Evolutionary conservation across 2,329 filamentous ascomycete species (phyloP), one percentile per base, ranked within the genome.

Genomic region (Pseudocercospora fijiensis): DNA sequence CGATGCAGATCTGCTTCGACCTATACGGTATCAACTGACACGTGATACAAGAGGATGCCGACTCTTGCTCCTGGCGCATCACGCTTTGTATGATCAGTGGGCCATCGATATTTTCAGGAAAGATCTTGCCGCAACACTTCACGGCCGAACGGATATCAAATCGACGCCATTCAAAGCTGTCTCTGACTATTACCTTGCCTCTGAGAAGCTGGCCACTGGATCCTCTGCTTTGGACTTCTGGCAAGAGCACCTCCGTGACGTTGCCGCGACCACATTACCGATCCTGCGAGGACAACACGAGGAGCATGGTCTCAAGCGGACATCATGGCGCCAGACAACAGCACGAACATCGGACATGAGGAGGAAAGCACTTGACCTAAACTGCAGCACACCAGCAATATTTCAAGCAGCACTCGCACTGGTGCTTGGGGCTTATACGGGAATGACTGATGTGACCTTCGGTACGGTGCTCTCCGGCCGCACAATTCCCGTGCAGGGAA

Each of bases 31-130:
- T n/a, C 84, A 90, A 64, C 76, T 92, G 1, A 69, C 69, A 11
- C 56, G 67, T 58, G 30, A 58, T 7, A 18, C 68, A 18, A 57
- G 72, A 4, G 61, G 67, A 55, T 30, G 69, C 78, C 3, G 75
- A 74, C 64, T 76, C 1, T 71, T 85, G 10, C 59, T 91, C 51
- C 82, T 88, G 11, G 80, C 96, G 0, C 92, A 96, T 73, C 93
- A 97, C 76, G 87, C 91, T 0, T 75, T 96, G 0, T 97, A 96
- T 72, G 93, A 97, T 75, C 93, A 92, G n/a, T 97, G 93, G 93
- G 93, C 92, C 0, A 84, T 92, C 10, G 76, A 77, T 72, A 90
- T 96, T 58, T 80, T 94, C 28, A 76, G 96, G 0, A 78, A 83
- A 26, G 91, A 96, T 73, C 78, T 96, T 4, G 80, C 84, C 3